phyloP scores from a whole-genome alignment of 179 eudicot species.

The Corrigiola litoralis region DNA sequence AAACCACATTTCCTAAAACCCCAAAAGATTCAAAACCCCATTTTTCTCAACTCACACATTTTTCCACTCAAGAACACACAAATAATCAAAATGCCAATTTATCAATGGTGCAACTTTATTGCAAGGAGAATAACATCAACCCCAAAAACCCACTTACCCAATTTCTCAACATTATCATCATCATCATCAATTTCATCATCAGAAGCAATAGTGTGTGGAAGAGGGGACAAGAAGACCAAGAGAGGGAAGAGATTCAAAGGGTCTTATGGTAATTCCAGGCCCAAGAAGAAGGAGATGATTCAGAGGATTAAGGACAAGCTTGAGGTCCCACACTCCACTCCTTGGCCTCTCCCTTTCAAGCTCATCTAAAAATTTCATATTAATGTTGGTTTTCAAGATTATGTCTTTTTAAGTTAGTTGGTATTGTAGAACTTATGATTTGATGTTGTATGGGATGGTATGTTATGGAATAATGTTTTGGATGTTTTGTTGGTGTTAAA shows the following conservation, averaged over 20 bases:
- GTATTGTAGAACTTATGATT: not conserved
- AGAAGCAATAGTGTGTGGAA: constrained; percentile 59
- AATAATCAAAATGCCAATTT: constrained; percentile 49
- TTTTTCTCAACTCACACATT: not conserved
- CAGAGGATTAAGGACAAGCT: constrained; percentile 72
- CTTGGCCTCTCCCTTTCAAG: constrained; percentile 98
- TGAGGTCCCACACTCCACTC: constrained; percentile 93
- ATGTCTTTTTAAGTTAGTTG: not conserved
- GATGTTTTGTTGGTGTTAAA: not conserved
- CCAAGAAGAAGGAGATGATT: constrained; percentile 71
- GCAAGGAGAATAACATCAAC: constrained; percentile 37
- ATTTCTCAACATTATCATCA: constrained; percentile 24
- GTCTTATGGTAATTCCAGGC: constrained; percentile 72
- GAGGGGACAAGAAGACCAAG: constrained; percentile 95
- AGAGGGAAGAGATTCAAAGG: constrained; percentile 93
- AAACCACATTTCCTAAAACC: not conserved
- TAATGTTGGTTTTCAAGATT: not conserved
- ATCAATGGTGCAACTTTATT: constrained; percentile 40
- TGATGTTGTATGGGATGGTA: not conserved
- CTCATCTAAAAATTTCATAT: constrained; percentile 40
- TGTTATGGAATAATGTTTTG: not conserved
- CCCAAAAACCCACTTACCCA: constrained; percentile 24
- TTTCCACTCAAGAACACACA: not conserved
- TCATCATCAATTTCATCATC: constrained; percentile 24
- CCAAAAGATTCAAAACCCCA: constrained; percentile 7